Base-by-base conservation (phyloP, 306 rosid genomes). In the Oemleria cerasiformis region DNA sequence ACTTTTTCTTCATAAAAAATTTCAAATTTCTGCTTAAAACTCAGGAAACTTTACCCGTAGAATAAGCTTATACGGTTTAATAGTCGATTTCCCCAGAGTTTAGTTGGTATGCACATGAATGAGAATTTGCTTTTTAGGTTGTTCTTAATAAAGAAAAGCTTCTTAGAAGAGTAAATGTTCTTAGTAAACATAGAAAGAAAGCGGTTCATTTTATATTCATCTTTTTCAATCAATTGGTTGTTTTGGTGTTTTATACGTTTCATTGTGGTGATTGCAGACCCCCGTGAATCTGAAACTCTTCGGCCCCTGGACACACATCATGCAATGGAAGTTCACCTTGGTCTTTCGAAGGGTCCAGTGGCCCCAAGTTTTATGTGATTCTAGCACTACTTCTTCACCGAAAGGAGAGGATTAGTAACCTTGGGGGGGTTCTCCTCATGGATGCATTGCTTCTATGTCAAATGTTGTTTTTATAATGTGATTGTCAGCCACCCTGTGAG, bases 301-400 rank as follows among this genome's bases (percentile, higher is more conserved):
- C 86, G 85, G 81, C 97, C 96, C 19, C 67, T 63, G 11, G 96
- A 95, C 79, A 81, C 81, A 86, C 99, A 94, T 80, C 97, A 95
- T 72, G 97, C 96, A 50, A 78, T 95, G 96, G 97, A 95, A 84
- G 96, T 89, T 75, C 96, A 89, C 69, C 85, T 89, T 47, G 97
- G 97, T 36, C 81, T 95, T 20, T 91, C 92, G 3, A 91, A 95
- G 86, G 97, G 99, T 79, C 97, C 99, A 1, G 84, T 86, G 55
- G 75, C 80, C 82, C 96, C 96, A 71, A 89, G 89, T 76, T 75
- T 90, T 70, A 79, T 88, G 45, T 88, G 81, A 79, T 65, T 47
- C 36, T 51, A 44, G 54, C 58, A 36, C 39, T 62, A 36, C 39
- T 59, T n/a, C 44, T 11, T 41, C 58, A 14, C 41, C 23, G 13